Base-by-base conservation (phyloP, 2,329 filamentous ascomycete species). In the Waltergamsia citrina region DNA sequence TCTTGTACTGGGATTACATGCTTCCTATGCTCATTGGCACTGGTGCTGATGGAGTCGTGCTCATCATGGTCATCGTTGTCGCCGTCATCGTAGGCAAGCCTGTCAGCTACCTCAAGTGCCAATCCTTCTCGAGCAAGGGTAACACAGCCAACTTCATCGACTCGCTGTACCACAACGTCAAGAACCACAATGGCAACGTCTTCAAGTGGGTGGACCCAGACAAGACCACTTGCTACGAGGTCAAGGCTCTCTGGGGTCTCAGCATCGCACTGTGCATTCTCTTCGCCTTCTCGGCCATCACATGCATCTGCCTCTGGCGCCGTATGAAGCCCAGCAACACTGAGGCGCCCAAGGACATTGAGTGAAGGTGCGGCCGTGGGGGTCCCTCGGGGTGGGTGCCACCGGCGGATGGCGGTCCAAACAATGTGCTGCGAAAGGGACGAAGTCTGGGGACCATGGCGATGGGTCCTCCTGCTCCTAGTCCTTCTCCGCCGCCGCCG, bases 211-310 rank as follows among this genome's bases (percentile, higher is more conserved):
- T 68, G 16, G 65, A 65, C 35, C 61, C 65, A 4, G 67, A 66
- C 45, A 67, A 67, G 53, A 56, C 71, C 14, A 82, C 83, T 36
- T 95, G 88, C 63, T 77, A 79, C 49, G 78, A 92, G 64, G 78
- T 87, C 55, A 93, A 94, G 69, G 75, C 82, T 12, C 74, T 92
- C 43, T 94, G 87, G 88, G 87, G 86, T 1, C 59, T 94, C 39
- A 74, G 77, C 54, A 88, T 94, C 56, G 78, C 78, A 5, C 70
- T 93, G 32, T 86, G 78, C 54, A 71, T 83, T 28, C 60, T 85
- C 23, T 85, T 84, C 48, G 68, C 74, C 40, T 69, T 84, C 39
- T 80, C 76, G 3, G 60, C 67, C 29, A 56, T 80, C 32, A 66
- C 72, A 29, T 70, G 67, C 20, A 56, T 65, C 36, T 74, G 75